These are phyloP conservation scores for Knoxia roxburghii DNA, from an alignment of 257 asterid species.

Conservation along the genomic window DNA sequence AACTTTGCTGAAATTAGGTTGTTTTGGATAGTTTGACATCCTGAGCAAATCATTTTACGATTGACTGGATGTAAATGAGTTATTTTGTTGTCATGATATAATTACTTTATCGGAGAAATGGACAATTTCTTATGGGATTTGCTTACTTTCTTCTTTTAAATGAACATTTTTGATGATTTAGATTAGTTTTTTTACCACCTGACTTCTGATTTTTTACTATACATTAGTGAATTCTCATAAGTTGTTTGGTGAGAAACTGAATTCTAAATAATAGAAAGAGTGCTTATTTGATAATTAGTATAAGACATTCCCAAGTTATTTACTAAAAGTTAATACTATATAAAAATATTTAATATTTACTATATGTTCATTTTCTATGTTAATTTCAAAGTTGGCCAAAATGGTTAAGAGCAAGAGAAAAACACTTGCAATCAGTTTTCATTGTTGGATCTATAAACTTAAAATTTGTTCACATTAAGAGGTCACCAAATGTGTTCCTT, in stretches of 20 bases:
- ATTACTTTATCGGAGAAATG: background rate
- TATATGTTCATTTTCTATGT: background rate
- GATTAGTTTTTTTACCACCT: background rate
- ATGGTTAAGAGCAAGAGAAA: background rate
- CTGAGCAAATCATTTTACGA: background rate
- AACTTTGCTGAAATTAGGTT: background rate
- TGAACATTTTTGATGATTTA: too few relatives aligned
- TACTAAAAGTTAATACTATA: background rate
- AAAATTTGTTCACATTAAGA: background rate
- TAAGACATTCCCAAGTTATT: too few relatives aligned
- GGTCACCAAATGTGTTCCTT: background rate
- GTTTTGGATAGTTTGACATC: background rate
- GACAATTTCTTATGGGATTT: background rate
- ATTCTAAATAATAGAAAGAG: too few relatives aligned
- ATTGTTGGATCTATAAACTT: background rate
- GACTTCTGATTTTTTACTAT: conserved; percentile 1
- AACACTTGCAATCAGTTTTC: background rate
- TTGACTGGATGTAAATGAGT: background rate
- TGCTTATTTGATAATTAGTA: too few relatives aligned
- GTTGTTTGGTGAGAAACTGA: too few relatives aligned
- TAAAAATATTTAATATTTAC: background rate
- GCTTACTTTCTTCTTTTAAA: background rate
- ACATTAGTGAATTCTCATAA: too few relatives aligned
- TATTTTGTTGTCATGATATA: background rate
- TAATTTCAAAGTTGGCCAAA: background rate